These are phyloP conservation scores for Sechiopsis laciniata DNA, from an alignment of 306 rosid species.

Conservation along the genomic window DNA sequence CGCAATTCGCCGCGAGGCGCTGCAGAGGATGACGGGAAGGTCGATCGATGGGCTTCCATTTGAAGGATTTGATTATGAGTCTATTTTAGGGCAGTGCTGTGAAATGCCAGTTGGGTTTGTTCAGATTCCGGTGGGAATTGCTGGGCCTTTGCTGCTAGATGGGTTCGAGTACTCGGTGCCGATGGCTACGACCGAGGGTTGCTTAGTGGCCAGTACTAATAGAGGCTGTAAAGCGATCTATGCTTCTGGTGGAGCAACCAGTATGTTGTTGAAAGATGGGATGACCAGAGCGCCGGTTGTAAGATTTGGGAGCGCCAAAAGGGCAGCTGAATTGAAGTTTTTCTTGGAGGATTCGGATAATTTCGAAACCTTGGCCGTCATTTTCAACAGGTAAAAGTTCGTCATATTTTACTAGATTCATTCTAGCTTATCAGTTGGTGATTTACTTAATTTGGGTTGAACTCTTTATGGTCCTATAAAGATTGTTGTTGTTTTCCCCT, in stretches of 20 bases:
- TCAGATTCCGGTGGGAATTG: slow-evolving; percentile 25
- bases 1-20: slow-evolving; percentile 17
- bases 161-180: slow-evolving; percentile 21
- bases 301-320: slow-evolving; percentile 20
- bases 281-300: slow-evolving; percentile 27
- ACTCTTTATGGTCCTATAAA: neutral
- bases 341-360: slow-evolving; percentile 17
- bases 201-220: slow-evolving; percentile 24
- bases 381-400: slow-evolving; percentile 16
- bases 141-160: slow-evolving; percentile 23
- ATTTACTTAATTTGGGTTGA: slow-evolving; percentile 8
- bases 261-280: slow-evolving; percentile 18
- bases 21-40: slow-evolving; percentile 21
- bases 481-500: neutral
- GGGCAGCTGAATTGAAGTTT: slow-evolving; percentile 22
- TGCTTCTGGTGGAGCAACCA: slow-evolving; percentile 21
- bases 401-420: neutral
- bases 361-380: slow-evolving; percentile 22
- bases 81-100: slow-evolving; percentile 25
- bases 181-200: slow-evolving; percentile 25
- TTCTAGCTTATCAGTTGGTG: neutral
- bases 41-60: slow-evolving; percentile 11
- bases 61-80: slow-evolving; percentile 23
- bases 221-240: slow-evolving; percentile 23
- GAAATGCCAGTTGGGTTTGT: slow-evolving; percentile 23